phyloP scores from a whole-genome alignment of 2,329 filamentous ascomycete species.

The Arthrobotrys sphaeroides region DNA sequence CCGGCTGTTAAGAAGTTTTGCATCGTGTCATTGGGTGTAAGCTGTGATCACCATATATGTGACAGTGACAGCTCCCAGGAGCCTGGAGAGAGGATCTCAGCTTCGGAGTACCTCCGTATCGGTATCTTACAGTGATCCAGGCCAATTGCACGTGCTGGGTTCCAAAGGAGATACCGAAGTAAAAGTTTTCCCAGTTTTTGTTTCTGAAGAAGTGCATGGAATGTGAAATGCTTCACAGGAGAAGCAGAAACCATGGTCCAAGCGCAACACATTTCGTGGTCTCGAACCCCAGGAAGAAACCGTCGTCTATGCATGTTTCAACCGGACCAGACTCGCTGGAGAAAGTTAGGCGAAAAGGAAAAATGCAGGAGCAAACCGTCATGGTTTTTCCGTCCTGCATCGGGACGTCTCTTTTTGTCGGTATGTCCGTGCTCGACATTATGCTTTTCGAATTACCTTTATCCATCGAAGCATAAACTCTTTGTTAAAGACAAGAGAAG shows the following conservation, averaged over 20 bases:
- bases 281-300: conserved; percentile 3
- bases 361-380: conserved; percentile 15
- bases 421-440: conserved; percentile 13
- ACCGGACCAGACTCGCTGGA: conserved; percentile 13
- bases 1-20: not conserved
- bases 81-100: conserved; percentile 3
- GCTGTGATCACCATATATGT: conserved; percentile 11
- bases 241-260: conserved; percentile 8
- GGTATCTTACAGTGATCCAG: conserved; percentile 3
- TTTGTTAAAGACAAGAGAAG: not conserved
- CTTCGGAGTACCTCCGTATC: conserved; percentile 8
- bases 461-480: not conserved
- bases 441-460: conserved; percentile 2
- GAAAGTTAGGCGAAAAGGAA: conserved; percentile 29
- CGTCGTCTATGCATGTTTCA: conserved; percentile 51
- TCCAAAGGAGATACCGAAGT: not conserved
- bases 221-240: conserved; percentile 8
- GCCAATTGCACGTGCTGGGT: conserved; percentile 3
- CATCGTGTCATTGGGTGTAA: conserved; percentile 18
- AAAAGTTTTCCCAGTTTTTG: not conserved
- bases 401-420: not conserved
- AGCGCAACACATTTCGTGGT: conserved; percentile 27
- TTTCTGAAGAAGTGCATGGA: too few relatives aligned
- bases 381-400: conserved; percentile 34
- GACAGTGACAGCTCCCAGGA: conserved; percentile 9